These are phyloP conservation scores for Colletotrichum somersetense DNA, from an alignment of 2,329 filamentous ascomycete genomes.

Conservation along the genomic window DNA sequence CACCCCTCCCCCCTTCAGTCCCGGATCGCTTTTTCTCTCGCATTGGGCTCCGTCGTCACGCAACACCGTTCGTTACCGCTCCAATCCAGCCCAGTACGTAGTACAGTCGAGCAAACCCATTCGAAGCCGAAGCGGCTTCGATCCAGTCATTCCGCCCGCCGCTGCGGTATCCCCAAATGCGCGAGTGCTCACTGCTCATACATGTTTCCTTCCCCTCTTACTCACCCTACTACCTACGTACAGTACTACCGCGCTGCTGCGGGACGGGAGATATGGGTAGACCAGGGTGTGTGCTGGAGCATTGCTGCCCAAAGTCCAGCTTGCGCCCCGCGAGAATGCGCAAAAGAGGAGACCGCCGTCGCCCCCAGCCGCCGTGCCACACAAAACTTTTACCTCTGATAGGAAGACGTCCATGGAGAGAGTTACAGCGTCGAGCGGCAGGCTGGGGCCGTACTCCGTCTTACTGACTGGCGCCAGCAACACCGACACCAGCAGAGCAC, in stretches of 20 bases:
- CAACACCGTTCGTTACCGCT: conserved; percentile 5
- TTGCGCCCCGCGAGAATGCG: conserved; percentile 40
- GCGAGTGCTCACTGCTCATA: conserved; percentile 16
- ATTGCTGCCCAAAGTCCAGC: conserved; percentile 44
- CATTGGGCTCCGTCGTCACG: conserved; percentile 17
- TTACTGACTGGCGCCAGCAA: conserved; percentile 17
- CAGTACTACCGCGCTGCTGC: conserved; percentile 9
- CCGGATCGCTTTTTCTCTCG: neutral
- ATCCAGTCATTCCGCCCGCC: conserved; percentile 18
- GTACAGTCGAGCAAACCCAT: conserved; percentile 35
- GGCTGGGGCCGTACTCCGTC: conserved; percentile 11
- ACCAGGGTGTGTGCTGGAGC: conserved; percentile 38
- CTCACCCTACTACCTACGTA: no score
- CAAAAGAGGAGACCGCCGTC: conserved; percentile 29
- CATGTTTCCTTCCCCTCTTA: neutral
- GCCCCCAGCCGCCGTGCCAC: conserved; percentile 28
- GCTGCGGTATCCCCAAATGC: conserved; percentile 32
- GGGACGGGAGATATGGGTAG: conserved; percentile 23
- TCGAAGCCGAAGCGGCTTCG: conserved; percentile 13
- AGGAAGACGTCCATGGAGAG: conserved; percentile 23
- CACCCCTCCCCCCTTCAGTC: neutral
- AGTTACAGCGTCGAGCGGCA: conserved; percentile 1
- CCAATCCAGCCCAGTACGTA: conserved; percentile 30
- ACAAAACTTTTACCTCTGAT: conserved; percentile 37
- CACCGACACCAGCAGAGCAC: conserved; percentile 3